Percentiles rank a stretch among this genome's conserved stretches.
These are phyloP conservation scores for Borovskyia barvae DNA, from an alignment of 208 protist genomes.

Conservation along the genomic window DNA sequence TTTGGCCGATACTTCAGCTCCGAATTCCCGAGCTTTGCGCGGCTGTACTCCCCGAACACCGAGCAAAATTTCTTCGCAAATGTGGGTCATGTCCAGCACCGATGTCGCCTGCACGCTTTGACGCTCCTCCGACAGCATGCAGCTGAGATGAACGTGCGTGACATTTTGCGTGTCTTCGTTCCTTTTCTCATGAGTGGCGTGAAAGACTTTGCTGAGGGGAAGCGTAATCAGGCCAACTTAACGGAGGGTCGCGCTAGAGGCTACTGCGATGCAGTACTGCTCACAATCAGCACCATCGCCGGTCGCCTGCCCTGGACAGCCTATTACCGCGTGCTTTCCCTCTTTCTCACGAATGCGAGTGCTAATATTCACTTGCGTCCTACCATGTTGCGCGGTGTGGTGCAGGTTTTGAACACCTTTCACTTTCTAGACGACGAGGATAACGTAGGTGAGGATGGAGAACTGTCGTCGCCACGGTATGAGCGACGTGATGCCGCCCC, in stretches of 20 bases:
- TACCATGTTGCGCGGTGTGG: conserved; percentile 84
- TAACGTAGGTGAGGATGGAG: conserved; percentile 9
- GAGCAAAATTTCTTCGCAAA: conserved; percentile 86
- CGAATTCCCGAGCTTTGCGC: conserved; percentile 69
- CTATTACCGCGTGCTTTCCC: conserved; percentile 82
- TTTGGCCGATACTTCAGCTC: conserved; percentile 59
- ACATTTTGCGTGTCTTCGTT: conserved; percentile 85
- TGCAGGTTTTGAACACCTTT: conserved; percentile 86
- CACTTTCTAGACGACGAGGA: conserved; percentile 65
- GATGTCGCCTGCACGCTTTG: conserved; percentile 80
- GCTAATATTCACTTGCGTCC: conserved; percentile 61
- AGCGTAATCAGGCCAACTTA: conserved; percentile 73
- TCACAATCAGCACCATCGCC: conserved; percentile 67
- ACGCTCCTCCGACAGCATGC: conserved; percentile 55
- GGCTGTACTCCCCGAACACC: conserved; percentile 70
- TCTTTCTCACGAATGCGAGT: conserved; percentile 77
- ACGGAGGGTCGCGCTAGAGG: conserved; percentile 82
- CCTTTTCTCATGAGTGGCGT: conserved; percentile 82
- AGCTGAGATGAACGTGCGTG: conserved; percentile 55
- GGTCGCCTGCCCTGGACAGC: conserved; percentile 81
- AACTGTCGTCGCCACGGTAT: too few species aligned
- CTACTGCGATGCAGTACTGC: conserved; percentile 79
- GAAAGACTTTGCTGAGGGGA: conserved; percentile 88
- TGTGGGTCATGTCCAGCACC: conserved; percentile 77
- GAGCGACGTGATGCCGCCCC: not conserved